Conservation (phyloP, 495 filamentous ascomycete genomes). For the Talaromyces nanjingensis region DNA sequence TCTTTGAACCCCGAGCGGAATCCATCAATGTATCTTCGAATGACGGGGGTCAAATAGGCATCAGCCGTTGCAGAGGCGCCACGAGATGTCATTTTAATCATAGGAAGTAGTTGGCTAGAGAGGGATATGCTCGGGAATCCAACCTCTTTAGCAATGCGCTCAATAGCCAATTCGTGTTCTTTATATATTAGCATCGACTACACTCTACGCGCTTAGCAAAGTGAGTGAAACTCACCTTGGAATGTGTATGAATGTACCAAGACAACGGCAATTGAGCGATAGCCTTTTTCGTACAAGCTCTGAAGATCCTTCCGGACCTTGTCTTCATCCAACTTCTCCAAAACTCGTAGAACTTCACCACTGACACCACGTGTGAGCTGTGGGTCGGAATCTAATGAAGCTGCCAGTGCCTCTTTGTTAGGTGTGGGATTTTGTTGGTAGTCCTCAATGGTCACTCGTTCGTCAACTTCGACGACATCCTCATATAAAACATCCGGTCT, state of each 20-base stretch:
- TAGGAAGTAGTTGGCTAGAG: slow-evolving; percentile 65
- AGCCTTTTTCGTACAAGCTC: slow-evolving; percentile 34
- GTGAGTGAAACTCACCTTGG: slow-evolving; percentile 12
- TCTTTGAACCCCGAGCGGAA: slow-evolving; percentile 62
- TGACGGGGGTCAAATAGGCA: slow-evolving; percentile 92
- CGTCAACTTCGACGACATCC: slow-evolving; percentile 69
- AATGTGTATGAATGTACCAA: slow-evolving; percentile 49
- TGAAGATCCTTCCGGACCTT: slow-evolving; percentile 35
- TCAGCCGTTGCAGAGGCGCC: slow-evolving; percentile 92
- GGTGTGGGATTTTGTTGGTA: slow-evolving; percentile 14
- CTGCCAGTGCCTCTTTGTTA: slow-evolving; percentile 59
- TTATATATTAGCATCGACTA: slow-evolving; percentile 17
- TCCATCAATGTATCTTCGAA: slow-evolving; percentile 89
- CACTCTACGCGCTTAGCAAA: neutral
- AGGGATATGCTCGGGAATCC: slow-evolving; percentile 50
- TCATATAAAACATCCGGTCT: slow-evolving; percentile 77
- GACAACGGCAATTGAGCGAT: slow-evolving; percentile 45
- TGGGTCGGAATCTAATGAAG: slow-evolving; percentile 23
- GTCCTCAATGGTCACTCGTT: slow-evolving; percentile 74
- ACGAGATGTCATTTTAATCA: slow-evolving; percentile 69
- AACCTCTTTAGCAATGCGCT: slow-evolving; percentile 41
- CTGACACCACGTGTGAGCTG: slow-evolving; percentile 44
- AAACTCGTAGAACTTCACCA: slow-evolving; percentile 44
- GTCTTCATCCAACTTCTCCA: slow-evolving; percentile 32
- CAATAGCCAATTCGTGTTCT: slow-evolving; percentile 43